Percentiles rank a stretch among this genome's conserved stretches.
These are phyloP conservation scores for Cynanchum wilfordii DNA, from an alignment of 257 asterid species.

Conservation along the genomic window DNA sequence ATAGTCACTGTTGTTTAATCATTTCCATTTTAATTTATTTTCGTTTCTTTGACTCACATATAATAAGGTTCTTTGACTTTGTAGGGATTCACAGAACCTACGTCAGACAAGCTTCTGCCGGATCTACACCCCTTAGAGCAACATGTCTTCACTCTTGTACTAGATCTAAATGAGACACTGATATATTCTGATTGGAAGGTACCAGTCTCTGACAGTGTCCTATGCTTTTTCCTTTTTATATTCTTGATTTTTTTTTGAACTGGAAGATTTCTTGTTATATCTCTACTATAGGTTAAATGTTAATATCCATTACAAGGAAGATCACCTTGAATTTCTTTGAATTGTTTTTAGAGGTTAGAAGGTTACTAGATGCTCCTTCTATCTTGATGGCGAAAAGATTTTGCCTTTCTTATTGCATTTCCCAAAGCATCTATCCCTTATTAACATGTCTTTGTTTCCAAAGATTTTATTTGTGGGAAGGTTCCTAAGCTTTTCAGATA, in stretches of 20 bases:
- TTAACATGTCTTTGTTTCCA: neutral
- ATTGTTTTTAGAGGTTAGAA: neutral
- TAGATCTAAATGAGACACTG: conserved; percentile 83
- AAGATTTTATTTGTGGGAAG: neutral
- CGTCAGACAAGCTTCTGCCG: conserved; percentile 84
- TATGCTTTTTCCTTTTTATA: neutral
- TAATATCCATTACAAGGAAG: neutral
- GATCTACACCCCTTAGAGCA: conserved; percentile 83
- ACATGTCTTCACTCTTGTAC: conserved; percentile 79
- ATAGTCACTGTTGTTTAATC: neutral
- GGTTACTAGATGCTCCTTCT: neutral
- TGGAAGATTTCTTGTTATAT: neutral
- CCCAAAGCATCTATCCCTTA: neutral
- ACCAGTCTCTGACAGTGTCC: neutral
- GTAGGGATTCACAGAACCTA: conserved; percentile 84
- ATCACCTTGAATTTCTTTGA: neutral
- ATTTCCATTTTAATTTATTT: neutral
- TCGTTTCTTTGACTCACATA: conserved; percentile 1
- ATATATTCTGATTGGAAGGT: conserved; percentile 89
- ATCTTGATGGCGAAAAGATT: neutral
- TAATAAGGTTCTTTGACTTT: conserved; percentile 7
- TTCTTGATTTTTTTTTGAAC: neutral
- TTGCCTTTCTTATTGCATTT: neutral
- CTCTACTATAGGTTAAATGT: neutral
- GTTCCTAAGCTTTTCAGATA: neutral